Conservation (phyloP, 805 yeast species). For the Kodamaea neixiangensis region DNA sequence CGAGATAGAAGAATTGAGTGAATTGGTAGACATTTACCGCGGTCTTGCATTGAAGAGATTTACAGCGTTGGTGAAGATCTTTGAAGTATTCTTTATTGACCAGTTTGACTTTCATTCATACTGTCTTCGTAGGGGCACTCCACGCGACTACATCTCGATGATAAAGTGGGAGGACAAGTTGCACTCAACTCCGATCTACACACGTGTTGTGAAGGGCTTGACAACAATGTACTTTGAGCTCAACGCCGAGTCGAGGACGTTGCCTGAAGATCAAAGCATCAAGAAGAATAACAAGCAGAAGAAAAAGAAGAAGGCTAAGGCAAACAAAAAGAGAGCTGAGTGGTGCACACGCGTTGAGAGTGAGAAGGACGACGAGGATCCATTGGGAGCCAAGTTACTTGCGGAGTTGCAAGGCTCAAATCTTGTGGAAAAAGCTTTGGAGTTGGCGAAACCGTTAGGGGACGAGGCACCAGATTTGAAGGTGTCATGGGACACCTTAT, state of each 20-base stretch:
- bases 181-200: slow-evolving; percentile 67
- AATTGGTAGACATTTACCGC: slow-evolving; percentile 46
- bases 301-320: slow-evolving; percentile 55
- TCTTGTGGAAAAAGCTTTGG: slow-evolving; percentile 48
- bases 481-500: slow-evolving; percentile 46
- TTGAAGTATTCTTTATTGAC: slow-evolving; percentile 72
- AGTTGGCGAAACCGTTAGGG: slow-evolving; percentile 41
- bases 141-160: slow-evolving; percentile 77
- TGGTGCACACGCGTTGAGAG: slow-evolving; percentile 49
- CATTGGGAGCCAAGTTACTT: slow-evolving; percentile 53
- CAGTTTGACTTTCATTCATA: slow-evolving; percentile 95
- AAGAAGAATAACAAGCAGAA: slow-evolving; percentile 46
- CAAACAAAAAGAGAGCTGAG: slow-evolving; percentile 53
- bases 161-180: slow-evolving; percentile 80
- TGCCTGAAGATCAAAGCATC: slow-evolving; percentile 22
- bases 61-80: slow-evolving; percentile 63
- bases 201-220: slow-evolving; percentile 70
- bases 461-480: slow-evolving; percentile 42
- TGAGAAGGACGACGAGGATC: slow-evolving; percentile 55
- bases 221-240: slow-evolving; percentile 54
- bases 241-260: slow-evolving; percentile 24
- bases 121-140: slow-evolving; percentile 87
- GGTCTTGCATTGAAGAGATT: slow-evolving; percentile 85
- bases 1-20: slow-evolving; percentile 33
- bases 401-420: slow-evolving; percentile 28